A percentile compares a stretch with the other conserved stretches of the same genome.
phyloP scores from a whole-genome alignment of 371 early-diverging fungal genomes.

The Thermomucor indicae-seudaticae region DNA sequence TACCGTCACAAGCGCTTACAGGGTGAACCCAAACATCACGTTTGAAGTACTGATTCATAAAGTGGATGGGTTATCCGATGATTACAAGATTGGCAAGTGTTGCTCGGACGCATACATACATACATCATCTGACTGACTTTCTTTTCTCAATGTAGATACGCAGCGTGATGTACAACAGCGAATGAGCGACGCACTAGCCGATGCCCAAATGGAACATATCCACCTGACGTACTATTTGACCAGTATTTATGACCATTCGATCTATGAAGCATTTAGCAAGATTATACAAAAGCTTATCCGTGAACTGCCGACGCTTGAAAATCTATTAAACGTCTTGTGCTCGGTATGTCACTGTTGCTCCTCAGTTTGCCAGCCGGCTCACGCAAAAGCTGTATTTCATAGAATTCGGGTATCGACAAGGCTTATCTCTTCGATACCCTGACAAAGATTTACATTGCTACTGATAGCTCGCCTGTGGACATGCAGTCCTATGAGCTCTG shows the following conservation, averaged over 20 bases:
- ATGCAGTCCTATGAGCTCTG: conserved; percentile 91
- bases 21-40: conserved; percentile 77
- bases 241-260: conserved; percentile 91
- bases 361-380: too few relatives aligned
- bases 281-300: conserved; percentile 91
- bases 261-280: conserved; percentile 93
- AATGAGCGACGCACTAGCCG: conserved; percentile 81
- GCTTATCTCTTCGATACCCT: conserved; percentile 89
- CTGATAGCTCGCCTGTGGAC: conserved; percentile 92
- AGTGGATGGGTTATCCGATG: conserved; percentile 93
- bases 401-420: conserved; percentile 95
- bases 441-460: conserved; percentile 92
- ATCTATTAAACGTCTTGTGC: conserved; percentile 88
- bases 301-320: conserved; percentile 86
- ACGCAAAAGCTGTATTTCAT: not conserved
- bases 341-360: too few relatives aligned
- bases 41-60: conserved; percentile 96
- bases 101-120: too few relatives aligned
- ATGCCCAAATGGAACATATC: conserved; percentile 77
- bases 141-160: conserved; percentile 71
- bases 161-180: conserved; percentile 90
- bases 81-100: conserved; percentile 79
- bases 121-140: too few relatives aligned
- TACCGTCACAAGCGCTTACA: conserved; percentile 74
- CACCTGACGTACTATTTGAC: conserved; percentile 86